Percentiles rank a stretch among this genome's conserved stretches.
These are phyloP conservation scores for Nakaseomyces nivariensis DNA, from an alignment of 1,139 yeast species.

Conservation along the genomic window DNA sequence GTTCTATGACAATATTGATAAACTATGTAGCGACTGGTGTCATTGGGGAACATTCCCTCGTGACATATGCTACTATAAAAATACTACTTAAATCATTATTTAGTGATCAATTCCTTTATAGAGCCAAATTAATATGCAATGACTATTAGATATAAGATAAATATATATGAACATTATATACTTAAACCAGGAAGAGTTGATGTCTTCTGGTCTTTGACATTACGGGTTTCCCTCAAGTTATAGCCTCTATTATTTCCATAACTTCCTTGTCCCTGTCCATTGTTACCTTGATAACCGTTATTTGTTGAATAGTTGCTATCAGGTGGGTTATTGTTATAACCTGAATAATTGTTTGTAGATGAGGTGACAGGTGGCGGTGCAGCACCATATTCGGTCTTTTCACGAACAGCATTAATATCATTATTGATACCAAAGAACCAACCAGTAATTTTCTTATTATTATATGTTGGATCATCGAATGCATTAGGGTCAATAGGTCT, in stretches of 20 bases:
- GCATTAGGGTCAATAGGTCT: conserved; percentile 84
- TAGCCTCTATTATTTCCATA: not conserved
- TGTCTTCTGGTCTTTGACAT: not conserved
- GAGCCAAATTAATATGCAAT: not conserved
- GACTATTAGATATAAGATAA: too few relatives aligned
- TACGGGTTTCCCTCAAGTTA: not conserved
- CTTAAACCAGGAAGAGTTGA: conserved; percentile 12
- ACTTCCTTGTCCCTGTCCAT: not conserved
- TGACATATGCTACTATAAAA: conserved; percentile 28
- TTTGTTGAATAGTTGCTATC: not conserved
- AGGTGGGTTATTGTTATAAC: not conserved
- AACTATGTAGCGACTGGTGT: conserved; percentile 27
- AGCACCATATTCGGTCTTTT: conserved; percentile 28
- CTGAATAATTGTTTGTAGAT: not conserved
- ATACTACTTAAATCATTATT: conserved; percentile 2
- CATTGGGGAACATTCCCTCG: conserved; percentile 35
- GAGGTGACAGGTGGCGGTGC: conserved; percentile 24
- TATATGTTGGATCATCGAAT: conserved; percentile 71
- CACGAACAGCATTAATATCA: conserved; percentile 46
- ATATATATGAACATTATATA: not conserved
- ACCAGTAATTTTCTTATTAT: conserved; percentile 60
- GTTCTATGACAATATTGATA: conserved; percentile 21
- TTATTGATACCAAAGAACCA: conserved; percentile 66
- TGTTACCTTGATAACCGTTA: not conserved
- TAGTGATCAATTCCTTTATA: not conserved